phyloP scores from a whole-genome alignment of 2,329 filamentous ascomycete genomes.

The Microsporum ferrugineum region DNA sequence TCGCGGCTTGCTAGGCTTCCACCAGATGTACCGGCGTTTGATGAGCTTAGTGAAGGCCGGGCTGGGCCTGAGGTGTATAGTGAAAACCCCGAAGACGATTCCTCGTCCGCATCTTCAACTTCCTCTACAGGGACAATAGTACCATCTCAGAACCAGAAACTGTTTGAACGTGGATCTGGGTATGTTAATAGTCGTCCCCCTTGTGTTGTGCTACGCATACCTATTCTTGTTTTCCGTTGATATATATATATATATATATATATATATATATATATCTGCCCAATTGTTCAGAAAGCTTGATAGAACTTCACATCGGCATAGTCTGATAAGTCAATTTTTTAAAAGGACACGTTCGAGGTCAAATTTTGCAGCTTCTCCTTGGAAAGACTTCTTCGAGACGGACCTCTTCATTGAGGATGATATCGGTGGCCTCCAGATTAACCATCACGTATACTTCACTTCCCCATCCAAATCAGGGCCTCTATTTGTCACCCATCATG shows the following conservation, averaged over 20 bases:
- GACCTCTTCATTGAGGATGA: constrained; percentile 58
- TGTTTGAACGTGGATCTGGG: constrained; percentile 62
- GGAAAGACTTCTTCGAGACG: constrained; percentile 84
- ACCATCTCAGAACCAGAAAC: constrained; percentile 59
- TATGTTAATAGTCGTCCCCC: constrained; percentile 30
- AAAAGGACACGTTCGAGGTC: constrained; percentile 1
- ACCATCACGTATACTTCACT: constrained; percentile 77
- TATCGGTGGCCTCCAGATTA: constrained; percentile 37
- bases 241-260: neutral
- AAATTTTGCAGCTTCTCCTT: constrained; percentile 52
- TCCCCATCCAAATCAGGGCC: constrained; percentile 63
- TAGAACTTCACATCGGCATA: neutral
- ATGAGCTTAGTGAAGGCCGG: constrained; percentile 29
- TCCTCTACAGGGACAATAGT: constrained; percentile 89
- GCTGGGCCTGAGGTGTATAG: constrained; percentile 13
- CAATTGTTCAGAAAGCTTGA: neutral
- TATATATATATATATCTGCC: neutral
- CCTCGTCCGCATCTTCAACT: constrained; percentile 65
- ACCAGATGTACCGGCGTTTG: constrained; percentile 41
- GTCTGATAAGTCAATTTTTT: neutral
- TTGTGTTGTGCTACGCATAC: neutral
- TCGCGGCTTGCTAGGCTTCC: constrained; percentile 55
- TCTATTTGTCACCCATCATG: constrained; percentile 88
- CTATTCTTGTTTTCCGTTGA: neutral
- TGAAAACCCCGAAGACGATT: constrained; percentile 48